phyloP scores from a whole-genome alignment of 2,329 filamentous ascomycete species.

The Xylariaceae sp. region DNA sequence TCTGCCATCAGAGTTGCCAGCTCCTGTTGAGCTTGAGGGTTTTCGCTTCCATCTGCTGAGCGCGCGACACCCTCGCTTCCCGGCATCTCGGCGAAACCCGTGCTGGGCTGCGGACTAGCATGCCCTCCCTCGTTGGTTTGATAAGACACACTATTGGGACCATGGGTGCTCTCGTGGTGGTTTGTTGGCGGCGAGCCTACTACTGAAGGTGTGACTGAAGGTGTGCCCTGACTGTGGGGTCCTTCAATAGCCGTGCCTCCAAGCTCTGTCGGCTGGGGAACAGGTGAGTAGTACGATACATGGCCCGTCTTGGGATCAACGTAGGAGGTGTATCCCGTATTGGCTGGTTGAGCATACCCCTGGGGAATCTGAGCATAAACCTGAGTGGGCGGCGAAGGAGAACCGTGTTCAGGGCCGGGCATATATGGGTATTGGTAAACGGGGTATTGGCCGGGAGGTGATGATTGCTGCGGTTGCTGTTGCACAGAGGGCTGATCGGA shows the following conservation, averaged over 20 bases:
- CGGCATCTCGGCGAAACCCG: not conserved
- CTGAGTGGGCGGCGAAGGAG: constrained; percentile 3
- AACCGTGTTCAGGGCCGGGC: not conserved
- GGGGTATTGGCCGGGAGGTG: constrained; percentile 3
- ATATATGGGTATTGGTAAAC: constrained; percentile 4
- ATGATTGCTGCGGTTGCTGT: not conserved
- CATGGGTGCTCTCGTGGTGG: not conserved
- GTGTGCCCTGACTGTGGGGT: not conserved
- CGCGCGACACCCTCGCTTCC: not conserved
- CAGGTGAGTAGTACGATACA: constrained; percentile 4
- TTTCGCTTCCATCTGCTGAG: not conserved
- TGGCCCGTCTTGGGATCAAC: constrained; percentile 8
- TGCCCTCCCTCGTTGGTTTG: not conserved
- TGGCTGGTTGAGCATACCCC: not conserved
- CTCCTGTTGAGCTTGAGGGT: constrained; percentile 4
- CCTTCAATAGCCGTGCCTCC: constrained; percentile 2
- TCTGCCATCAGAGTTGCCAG: constrained; percentile 3
- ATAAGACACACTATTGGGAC: not conserved
- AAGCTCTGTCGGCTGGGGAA: constrained; percentile 6
- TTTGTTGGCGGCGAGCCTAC: not conserved
- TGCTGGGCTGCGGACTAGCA: no score
- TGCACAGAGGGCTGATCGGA: not conserved
- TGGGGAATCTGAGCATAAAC: constrained; percentile 1
- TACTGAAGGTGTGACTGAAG: not conserved
- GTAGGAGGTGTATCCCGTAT: constrained; percentile 6